Evolutionary conservation across 768 basidiomycete species (phyloP), one percentile per base, ranked within the genome.

Genomic region (Amanita thiersii): DNA sequence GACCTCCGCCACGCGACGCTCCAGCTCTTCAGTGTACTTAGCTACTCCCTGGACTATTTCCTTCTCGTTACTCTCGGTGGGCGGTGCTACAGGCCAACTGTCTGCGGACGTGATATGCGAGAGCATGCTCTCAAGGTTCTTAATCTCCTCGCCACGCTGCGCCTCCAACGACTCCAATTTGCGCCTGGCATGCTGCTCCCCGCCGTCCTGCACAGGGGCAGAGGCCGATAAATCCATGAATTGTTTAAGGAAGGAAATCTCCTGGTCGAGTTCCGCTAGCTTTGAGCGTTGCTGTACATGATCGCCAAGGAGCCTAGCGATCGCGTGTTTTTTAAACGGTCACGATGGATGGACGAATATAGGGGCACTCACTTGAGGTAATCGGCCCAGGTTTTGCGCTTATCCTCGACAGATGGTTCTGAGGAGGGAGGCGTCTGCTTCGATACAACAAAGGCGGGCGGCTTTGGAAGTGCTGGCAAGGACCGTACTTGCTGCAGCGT

Each of bases 61-160:
- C 10, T 36, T 46, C 15, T 49, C 52, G 9, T 54, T 37, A 2
- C 42, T 35, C 10, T 57, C 56, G 14, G 47, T 43, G 12, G 44
- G 39, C 12, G 54, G 53, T 11, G 40, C 33, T 5, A 55, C 51
- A 1, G 61, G 61, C 62, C 63, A 62, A 38, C 46, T 55, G 11
- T 58, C 49, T n/a, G 50, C 37, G 8, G 55, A 53, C 18, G 44
- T 46, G 29, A 63, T 50, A 3, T 34, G 40, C 2, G 17, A 30
- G 26, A 61, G 18, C 4, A 38, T 34, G 8, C 45, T 43, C 2
- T 52, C 49, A 7, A 56, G 40, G 1, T 35, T 46, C 12, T 49
- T 52, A 28, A 48, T 50, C 24, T 43, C 49, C 0, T 52, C 51
- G n/a, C 55, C 52, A 38, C 42, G 47, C 25, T 49, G 46, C 4